Percentiles rank a stretch among this genome's conserved stretches.
Conservation (phyloP, 805 yeast species). For the Yamadazyma scolyti region DNA sequence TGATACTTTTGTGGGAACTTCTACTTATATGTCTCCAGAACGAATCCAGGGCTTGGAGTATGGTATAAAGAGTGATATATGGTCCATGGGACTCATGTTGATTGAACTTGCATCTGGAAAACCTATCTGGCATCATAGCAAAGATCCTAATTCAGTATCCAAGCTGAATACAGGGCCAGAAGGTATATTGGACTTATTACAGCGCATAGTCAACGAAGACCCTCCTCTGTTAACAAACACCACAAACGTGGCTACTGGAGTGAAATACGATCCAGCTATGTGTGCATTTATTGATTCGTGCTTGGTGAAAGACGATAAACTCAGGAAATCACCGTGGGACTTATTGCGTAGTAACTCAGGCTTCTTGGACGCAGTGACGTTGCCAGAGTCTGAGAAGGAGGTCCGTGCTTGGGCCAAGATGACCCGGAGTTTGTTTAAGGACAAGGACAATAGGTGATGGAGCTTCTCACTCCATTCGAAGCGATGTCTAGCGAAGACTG, state of each 20-base stretch:
- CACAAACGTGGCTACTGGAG: slow-evolving; percentile 23
- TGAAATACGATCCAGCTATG: slow-evolving; percentile 43
- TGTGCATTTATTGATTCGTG: slow-evolving; percentile 73
- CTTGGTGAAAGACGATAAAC: slow-evolving; percentile 61
- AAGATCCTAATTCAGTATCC: neutral
- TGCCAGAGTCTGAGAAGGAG: slow-evolving; percentile 31
- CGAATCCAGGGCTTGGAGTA: slow-evolving; percentile 93
- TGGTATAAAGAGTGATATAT: slow-evolving; percentile 93
- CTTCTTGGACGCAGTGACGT: slow-evolving; percentile 28
- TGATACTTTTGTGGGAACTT: slow-evolving; percentile 97
- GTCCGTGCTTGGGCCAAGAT: slow-evolving; percentile 40
- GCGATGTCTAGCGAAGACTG: too few relatives aligned
- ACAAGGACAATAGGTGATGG: neutral
- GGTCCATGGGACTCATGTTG: slow-evolving; percentile 93
- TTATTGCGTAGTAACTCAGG: slow-evolving; percentile 33
- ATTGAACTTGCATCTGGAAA: slow-evolving; percentile 84
- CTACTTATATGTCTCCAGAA: slow-evolving; percentile 96
- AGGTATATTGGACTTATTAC: slow-evolving; percentile 86
- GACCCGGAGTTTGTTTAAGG: slow-evolving; percentile 22
- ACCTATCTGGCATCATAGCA: slow-evolving; percentile 67
- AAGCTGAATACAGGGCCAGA: slow-evolving; percentile 47
- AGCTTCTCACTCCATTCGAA: neutral
- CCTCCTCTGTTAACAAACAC: slow-evolving; percentile 63
- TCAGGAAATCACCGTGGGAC: slow-evolving; percentile 72
- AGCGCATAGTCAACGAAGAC: slow-evolving; percentile 88